Conservation (phyloP, 106 monocot species). For the Phalaenopsis aphrodite region DNA sequence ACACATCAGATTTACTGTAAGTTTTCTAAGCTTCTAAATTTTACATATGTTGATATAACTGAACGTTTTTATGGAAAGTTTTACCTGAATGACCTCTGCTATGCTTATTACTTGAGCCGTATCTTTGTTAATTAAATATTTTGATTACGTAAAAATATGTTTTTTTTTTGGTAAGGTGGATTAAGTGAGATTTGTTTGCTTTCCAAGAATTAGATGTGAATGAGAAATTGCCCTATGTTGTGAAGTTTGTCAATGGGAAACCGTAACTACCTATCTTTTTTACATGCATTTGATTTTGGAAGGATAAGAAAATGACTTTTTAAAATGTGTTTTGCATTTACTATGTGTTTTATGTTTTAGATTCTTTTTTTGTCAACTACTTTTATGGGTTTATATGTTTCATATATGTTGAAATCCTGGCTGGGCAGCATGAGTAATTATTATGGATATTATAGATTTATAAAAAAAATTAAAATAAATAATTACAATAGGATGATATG, state of each 20-base stretch:
- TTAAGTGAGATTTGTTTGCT: not conserved
- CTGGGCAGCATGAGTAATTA: too few relatives aligned
- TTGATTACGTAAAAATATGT: not conserved
- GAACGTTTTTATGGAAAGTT: not conserved
- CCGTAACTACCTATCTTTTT: not conserved
- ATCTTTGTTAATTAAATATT: not conserved
- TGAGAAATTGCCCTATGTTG: not conserved
- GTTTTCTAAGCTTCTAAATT: slow-evolving; percentile 8
- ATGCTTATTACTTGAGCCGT: not conserved
- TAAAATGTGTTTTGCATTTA: not conserved
- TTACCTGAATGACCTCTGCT: not conserved
- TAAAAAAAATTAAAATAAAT: too few relatives aligned
- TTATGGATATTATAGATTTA: too few relatives aligned
- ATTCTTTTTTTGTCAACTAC: too few relatives aligned
- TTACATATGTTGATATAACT: not conserved
- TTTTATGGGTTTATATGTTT: too few relatives aligned
- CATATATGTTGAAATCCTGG: too few relatives aligned
- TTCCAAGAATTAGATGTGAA: not conserved
- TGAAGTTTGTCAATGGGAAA: not conserved
- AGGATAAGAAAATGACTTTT: not conserved
- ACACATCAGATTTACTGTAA: slow-evolving; percentile 56
- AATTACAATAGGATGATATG: too few relatives aligned
- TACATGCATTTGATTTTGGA: not conserved
- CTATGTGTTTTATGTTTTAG: not conserved
- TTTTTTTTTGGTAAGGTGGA: too few relatives aligned